Conservation (phyloP, 2,329 filamentous ascomycete genomes). For the Cercospora beticola region DNA sequence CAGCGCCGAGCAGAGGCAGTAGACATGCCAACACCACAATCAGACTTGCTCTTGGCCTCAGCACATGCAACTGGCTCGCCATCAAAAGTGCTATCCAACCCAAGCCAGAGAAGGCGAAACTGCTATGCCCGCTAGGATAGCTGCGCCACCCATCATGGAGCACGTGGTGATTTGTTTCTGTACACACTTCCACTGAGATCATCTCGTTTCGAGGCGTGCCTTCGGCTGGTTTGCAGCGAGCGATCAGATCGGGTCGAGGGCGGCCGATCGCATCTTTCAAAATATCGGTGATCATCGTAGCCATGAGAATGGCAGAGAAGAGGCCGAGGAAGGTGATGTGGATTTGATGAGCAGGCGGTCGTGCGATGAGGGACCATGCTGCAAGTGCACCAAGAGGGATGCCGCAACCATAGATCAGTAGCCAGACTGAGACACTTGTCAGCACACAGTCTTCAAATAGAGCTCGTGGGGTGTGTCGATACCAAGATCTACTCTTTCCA, state of each 20-base stretch:
- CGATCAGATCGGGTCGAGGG: conserved; percentile 81
- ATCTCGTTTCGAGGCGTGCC: conserved; percentile 57
- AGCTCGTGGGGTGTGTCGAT: conserved; percentile 21
- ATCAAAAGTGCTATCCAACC: conserved; percentile 62
- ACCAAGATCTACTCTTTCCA: conserved; percentile 80
- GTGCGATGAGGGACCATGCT: conserved; percentile 61
- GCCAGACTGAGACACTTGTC: conserved; percentile 54
- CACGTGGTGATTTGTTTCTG: conserved; percentile 64
- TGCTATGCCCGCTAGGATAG: conserved; percentile 78
- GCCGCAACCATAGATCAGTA: conserved; percentile 75
- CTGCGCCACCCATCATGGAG: conserved; percentile 82
- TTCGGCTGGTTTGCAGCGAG: conserved; percentile 73
- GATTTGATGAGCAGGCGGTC: conserved; percentile 70
- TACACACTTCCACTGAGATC: conserved; percentile 69
- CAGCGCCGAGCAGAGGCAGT: conserved; percentile 56
- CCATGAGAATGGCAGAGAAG: conserved; percentile 69
- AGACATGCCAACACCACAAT: conserved; percentile 56
- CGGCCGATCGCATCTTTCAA: conserved; percentile 86
- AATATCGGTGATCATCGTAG: conserved; percentile 80
- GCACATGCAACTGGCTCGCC: conserved; percentile 63
- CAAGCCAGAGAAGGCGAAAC: conserved; percentile 75
- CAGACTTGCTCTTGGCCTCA: conserved; percentile 59
- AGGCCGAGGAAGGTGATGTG: conserved; percentile 85
- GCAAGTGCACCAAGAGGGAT: conserved; percentile 68
- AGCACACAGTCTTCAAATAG: neutral